These are phyloP conservation scores for Lentinus brumalis DNA, from an alignment of 768 basidiomycete genomes.

Conservation along the genomic window DNA sequence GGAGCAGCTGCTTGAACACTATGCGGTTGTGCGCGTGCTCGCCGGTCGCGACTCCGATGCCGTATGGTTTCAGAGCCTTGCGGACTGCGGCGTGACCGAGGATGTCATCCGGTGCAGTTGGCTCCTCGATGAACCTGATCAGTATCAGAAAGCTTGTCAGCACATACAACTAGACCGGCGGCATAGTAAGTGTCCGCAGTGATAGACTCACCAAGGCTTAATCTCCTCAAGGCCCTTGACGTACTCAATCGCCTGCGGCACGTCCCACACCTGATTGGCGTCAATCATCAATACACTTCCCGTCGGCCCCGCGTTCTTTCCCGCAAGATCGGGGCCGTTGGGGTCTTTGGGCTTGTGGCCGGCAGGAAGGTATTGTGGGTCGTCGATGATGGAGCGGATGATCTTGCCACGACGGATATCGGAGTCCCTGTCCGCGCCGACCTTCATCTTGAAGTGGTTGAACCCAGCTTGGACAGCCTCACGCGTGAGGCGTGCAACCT, in stretches of 20 bases:
- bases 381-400: conserved; percentile 94
- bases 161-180: no score
- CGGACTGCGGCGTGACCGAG: conserved; percentile 83
- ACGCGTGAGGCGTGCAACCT: conserved; percentile 81
- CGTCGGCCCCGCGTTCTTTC: conserved; percentile 94
- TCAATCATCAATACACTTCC: conserved; percentile 97
- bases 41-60: conserved; percentile 91
- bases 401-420: conserved; percentile 87
- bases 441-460: conserved; percentile 99
- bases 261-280: conserved; percentile 97
- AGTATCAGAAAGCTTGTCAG: neutral
- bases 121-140: conserved; percentile 88
- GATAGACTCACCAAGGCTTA: conserved; percentile 73
- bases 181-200: neutral
- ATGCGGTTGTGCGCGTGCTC: conserved; percentile 95
- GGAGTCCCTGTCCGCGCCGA: conserved; percentile 79
- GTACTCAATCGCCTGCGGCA: conserved; percentile 89
- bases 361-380: conserved; percentile 78
- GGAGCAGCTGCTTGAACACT: conserved; percentile 94
- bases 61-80: conserved; percentile 72
- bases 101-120: conserved; percentile 90
- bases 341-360: conserved; percentile 61
- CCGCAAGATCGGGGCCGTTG: conserved; percentile 60
- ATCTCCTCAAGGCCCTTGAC: conserved; percentile 76
- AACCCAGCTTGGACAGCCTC: conserved; percentile 87